These are phyloP conservation scores for Vararia minispora DNA, from an alignment of 768 basidiomycete genomes.

Conservation along the genomic window DNA sequence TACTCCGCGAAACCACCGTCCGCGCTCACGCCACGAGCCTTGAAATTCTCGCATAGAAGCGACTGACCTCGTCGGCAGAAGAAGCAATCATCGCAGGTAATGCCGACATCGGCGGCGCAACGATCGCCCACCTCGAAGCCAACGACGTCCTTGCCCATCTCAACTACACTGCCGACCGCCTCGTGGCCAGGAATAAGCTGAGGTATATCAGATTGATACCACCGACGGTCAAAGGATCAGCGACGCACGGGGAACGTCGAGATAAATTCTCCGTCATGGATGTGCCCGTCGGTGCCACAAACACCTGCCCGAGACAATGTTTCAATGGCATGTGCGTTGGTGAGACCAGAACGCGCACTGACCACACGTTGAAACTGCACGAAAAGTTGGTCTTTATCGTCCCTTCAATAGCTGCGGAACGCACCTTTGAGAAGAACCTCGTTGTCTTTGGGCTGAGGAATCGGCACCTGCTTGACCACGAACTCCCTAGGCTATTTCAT, in stretches of 20 bases:
- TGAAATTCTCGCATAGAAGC: conserved; percentile 78
- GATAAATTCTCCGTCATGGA: conserved; percentile 57
- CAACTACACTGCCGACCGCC: conserved; percentile 60
- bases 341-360: not conserved
- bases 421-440: conserved; percentile 69
- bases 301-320: conserved; percentile 36
- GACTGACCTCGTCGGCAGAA: conserved; percentile 80
- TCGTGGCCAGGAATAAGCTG: conserved; percentile 69
- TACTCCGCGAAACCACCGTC: conserved; percentile 90
- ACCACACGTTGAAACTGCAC: conserved; percentile 20
- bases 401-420: too few species aligned
- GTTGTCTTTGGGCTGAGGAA: conserved; percentile 53
- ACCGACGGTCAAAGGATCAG: not conserved
- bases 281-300: conserved; percentile 60
- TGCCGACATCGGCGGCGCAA: conserved; percentile 72
- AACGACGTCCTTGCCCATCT: conserved; percentile 70
- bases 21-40: conserved; percentile 65
- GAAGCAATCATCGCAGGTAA: conserved; percentile 74
- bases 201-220: too few species aligned
- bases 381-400: too few species aligned
- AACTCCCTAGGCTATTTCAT: conserved; percentile 50
- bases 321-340: conserved; percentile 1
- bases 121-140: conserved; percentile 72
- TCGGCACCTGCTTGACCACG: conserved; percentile 53
- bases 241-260: conserved; percentile 51